Evolutionary conservation across 371 early-diverging fungal genomes (phyloP), one percentile per base, ranked within the genome.

Genomic region (Thermomucor indicae-seudaticae): DNA sequence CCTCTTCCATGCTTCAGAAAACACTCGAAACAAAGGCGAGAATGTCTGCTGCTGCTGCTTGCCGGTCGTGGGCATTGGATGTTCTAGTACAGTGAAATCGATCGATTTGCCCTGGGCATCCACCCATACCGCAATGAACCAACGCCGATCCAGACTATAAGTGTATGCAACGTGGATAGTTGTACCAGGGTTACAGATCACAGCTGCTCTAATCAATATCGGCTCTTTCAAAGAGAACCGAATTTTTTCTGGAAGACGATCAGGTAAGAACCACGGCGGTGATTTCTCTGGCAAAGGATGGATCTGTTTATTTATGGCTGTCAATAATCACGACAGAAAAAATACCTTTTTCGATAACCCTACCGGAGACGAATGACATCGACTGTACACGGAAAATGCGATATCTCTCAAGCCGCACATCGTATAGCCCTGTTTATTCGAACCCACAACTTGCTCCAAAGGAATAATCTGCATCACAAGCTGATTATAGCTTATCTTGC

Each of bases 311-410:
- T 7, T 17, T 6, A 27, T 12, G 25, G 30, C 20, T 17, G 10
- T 41, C 14, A 25, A 12, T 41, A 41, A 20, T 23, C 10, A n/a
- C 11, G 5, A 41, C 20, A 17, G 19, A 1, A 4, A 4, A 17
- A 23, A 8, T 5, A 30, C 14, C 11, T 25, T 4, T 43, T 43
- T 43, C 25, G 28, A 25, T 25, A 17, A 29, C 49, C 40, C 14
- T 23, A 5, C 23, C 24, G 24, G 0, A 39, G n/a, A 16, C 17
- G 31, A 28, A 30, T 63, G 67, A 52, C 81, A 81, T 51, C 75
- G 76, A 22, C 67, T 68, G 40, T 82, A 82, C n/a, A 82, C 76
- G 11, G 81, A 67, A 43, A 84, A 84, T 1, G 81, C 84, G 43
- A 84, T 75, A 12, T 80, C 78, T 41, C 75, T 75, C n/a, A 81